Evolutionary conservation across 768 basidiomycete genomes (phyloP), one percentile per base, ranked within the genome.

Genomic region (Hemileccinum rubropunctum): DNA sequence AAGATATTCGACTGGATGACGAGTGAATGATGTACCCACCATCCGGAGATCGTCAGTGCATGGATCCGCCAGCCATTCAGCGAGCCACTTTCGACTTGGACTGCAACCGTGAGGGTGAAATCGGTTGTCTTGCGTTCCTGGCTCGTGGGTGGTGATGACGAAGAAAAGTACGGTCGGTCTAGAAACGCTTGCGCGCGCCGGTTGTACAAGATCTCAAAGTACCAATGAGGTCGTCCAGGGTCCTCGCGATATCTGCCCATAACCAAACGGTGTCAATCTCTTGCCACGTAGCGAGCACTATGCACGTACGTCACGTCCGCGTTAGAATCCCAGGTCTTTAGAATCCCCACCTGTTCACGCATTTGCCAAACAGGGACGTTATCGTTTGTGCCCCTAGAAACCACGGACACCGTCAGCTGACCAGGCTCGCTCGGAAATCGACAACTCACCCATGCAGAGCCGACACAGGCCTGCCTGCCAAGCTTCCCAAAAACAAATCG

Each of bases 311-410:
- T 76, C 18, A 79, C 71, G 48, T 85, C 76, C 14, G 77, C 74
- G 7, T 73, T 59, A 1, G 74, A 64, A 43, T 76, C 71, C 82
- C 83, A 87, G 3, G 80, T 71, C 52, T 77, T 76, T 26, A 94
- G 54, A 14, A 82, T 67, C 21, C 76, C 73, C 3, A 88, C 73
- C 11, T 79, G 71, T 62, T 86, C 83, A 18, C 93, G 78, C 2
- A 83, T 81, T 57, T 95, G 92, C 82, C 91, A 90, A 0, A 83
- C 79, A 1, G 93, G 91, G 4, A 97, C 94, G 53, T 97, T 95
- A 34, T 84, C 81, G 61, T 97, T 94, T 33, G 73, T 73, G 3
- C 86, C 88, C n/a, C 88, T 89, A 56, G 32, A 43, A n/a, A 9
- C 10, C 21, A 42, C 6, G 6, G 17, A 27, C 15, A 49, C 23